phyloP scores from a whole-genome alignment of 2,329 filamentous ascomycete genomes.

The Fusarium sp. region DNA sequence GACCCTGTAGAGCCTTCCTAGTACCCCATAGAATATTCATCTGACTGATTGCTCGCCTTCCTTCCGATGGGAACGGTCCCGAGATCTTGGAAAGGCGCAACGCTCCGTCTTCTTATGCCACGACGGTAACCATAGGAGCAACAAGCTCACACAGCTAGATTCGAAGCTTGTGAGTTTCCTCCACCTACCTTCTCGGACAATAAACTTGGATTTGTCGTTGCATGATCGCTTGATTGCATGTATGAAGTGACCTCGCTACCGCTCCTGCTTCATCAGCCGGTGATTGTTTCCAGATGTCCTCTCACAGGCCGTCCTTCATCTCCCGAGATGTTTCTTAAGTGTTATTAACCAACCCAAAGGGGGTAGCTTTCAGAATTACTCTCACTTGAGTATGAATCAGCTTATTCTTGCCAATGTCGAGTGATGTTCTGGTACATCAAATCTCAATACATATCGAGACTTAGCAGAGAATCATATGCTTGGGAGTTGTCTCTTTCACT shows the following conservation, averaged over 20 bases:
- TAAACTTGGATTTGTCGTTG: neutral
- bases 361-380: constrained; percentile 9
- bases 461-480: neutral
- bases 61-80: constrained; percentile 5
- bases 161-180: neutral
- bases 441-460: constrained; percentile 8
- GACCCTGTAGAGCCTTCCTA: constrained; percentile 11
- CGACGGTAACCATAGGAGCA: neutral
- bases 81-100: neutral
- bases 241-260: neutral
- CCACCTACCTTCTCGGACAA: neutral
- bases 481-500: neutral
- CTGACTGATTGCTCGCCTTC: constrained; percentile 5
- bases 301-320: constrained; percentile 30
- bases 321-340: constrained; percentile 4
- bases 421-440: neutral
- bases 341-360: constrained; percentile 15
- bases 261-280: constrained; percentile 23
- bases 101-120: constrained; percentile 13
- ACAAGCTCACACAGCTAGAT: neutral
- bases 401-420: constrained; percentile 13
- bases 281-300: constrained; percentile 26
- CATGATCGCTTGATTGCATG: constrained; percentile 29
- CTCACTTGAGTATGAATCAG: constrained; percentile 21
- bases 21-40: constrained; percentile 6